A percentile compares a stretch with the other conserved stretches of the same genome.
Evolutionary conservation across 192 early-diverging fungal species (phyloP).

Genomic region (Cetraspora pellucida): DNA sequence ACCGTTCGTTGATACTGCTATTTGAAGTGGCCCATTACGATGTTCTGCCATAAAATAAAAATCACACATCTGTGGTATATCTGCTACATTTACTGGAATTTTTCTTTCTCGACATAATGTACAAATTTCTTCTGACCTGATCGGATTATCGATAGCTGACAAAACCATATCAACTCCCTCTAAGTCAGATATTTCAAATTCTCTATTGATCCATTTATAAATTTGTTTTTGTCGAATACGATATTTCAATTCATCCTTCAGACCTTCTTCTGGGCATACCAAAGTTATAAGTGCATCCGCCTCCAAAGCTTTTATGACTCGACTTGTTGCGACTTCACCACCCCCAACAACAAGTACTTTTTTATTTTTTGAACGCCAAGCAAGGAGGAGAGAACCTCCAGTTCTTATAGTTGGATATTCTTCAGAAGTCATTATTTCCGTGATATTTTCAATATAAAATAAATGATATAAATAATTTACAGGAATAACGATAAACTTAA

Average conservation of each 20-base stretch:
- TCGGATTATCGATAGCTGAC: constrained; percentile 74
- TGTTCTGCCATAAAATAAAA: constrained; percentile 92
- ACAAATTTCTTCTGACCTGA: constrained; percentile 71
- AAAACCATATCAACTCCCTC: constrained; percentile 66
- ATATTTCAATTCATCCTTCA: constrained; percentile 67
- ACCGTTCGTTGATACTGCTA: constrained; percentile 88
- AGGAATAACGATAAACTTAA: too few species aligned
- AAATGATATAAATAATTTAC: too few species aligned
- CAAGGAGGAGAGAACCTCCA: constrained; percentile 83
- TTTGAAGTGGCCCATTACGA: constrained; percentile 82
- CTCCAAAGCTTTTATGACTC: constrained; percentile 79
- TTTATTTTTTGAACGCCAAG: constrained; percentile 73
- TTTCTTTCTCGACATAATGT: constrained; percentile 58
- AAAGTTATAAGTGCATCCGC: constrained; percentile 80
- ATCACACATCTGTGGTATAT: constrained; percentile 87
- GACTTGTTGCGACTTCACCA: constrained; percentile 78
- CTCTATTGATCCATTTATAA: constrained; percentile 49
- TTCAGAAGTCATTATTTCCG: neutral
- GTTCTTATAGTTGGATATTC: constrained; percentile 45
- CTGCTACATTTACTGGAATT: constrained; percentile 93
- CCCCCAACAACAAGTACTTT: constrained; percentile 91
- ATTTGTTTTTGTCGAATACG: constrained; percentile 64
- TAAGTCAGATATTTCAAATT: constrained; percentile 57
- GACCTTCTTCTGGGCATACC: constrained; percentile 65
- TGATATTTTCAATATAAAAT: too few species aligned